A percentile compares a stretch with the other conserved stretches of the same genome.
phyloP scores from a whole-genome alignment of 177 flowering plant genomes.

The Telopea speciosissima region DNA sequence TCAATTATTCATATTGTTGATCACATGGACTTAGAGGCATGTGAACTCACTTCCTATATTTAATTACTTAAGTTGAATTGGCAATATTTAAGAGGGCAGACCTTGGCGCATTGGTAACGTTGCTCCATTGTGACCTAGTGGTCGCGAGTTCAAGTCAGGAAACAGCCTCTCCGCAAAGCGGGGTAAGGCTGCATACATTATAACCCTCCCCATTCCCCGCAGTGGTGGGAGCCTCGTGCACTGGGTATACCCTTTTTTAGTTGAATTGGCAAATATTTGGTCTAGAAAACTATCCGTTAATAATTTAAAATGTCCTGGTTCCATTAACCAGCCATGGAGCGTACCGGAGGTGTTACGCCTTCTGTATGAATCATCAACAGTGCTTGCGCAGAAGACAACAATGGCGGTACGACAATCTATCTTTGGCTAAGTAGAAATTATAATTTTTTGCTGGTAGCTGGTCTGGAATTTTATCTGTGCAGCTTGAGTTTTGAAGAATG shows the following conservation, averaged over 20 bases:
- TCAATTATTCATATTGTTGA: slow-evolving; percentile 92
- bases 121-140: too few species aligned
- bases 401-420: slow-evolving; percentile 56
- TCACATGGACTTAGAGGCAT: slow-evolving; percentile 88
- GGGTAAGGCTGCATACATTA: too few species aligned
- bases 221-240: too few species aligned
- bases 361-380: slow-evolving; percentile 83
- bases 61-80: not conserved
- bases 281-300: not conserved
- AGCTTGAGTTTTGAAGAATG: not conserved
- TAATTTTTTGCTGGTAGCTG: not conserved
- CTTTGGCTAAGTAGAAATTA: not conserved
- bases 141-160: too few species aligned
- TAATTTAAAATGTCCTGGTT: not conserved
- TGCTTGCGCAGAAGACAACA: slow-evolving; percentile 89
- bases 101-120: too few species aligned
- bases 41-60: not conserved
- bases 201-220: too few species aligned
- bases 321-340: slow-evolving; percentile 60
- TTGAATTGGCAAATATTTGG: not conserved
- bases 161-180: too few species aligned
- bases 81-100: too few species aligned
- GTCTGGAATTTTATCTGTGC: not conserved
- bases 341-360: slow-evolving; percentile 98
- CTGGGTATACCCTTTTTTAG: too few species aligned